phyloP scores from a whole-genome alignment of 495 filamentous ascomycete genomes.

The Penicillium arizonense region DNA sequence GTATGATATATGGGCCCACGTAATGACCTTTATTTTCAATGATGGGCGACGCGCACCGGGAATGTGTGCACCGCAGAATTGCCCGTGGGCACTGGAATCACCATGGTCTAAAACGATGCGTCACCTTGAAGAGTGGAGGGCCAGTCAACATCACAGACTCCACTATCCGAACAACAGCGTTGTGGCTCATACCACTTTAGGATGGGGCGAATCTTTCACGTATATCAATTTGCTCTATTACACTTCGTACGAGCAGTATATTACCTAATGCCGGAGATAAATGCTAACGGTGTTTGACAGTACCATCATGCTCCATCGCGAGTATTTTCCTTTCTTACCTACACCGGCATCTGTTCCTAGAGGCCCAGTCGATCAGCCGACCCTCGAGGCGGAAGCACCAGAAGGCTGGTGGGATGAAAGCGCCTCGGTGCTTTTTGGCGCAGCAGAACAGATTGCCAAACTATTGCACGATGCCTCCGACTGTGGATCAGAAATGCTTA shows the following conservation, averaged over 20 bases:
- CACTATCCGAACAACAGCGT: conserved; percentile 22
- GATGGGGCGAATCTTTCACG: conserved; percentile 22
- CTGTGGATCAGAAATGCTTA: conserved; percentile 14
- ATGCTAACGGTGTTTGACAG: not conserved
- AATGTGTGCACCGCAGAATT: conserved; percentile 22
- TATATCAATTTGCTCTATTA: conserved; percentile 26
- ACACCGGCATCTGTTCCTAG: conserved; percentile 10
- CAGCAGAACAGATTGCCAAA: conserved; percentile 15
- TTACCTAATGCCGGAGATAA: not conserved
- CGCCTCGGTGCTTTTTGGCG: conserved; percentile 16
- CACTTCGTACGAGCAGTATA: conserved; percentile 8
- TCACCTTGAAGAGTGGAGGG: conserved; percentile 19
- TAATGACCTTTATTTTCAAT: conserved; percentile 26
- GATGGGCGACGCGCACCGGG: conserved; percentile 22
- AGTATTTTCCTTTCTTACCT: conserved; percentile 26
- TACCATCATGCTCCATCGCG: conserved; percentile 22
- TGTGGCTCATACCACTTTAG: conserved; percentile 14
- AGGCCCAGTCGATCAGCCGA: conserved; percentile 22
- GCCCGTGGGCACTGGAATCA: conserved; percentile 19
- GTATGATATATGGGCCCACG: conserved; percentile 25
- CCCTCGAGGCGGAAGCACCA: conserved; percentile 16
- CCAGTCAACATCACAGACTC: conserved; percentile 17
- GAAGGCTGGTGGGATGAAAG: conserved; percentile 23
- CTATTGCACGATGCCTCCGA: conserved; percentile 18
- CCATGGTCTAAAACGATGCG: conserved; percentile 15